Conservation (phyloP, 352 stramenopile genomes). For the Elongisporangium anandrum region DNA sequence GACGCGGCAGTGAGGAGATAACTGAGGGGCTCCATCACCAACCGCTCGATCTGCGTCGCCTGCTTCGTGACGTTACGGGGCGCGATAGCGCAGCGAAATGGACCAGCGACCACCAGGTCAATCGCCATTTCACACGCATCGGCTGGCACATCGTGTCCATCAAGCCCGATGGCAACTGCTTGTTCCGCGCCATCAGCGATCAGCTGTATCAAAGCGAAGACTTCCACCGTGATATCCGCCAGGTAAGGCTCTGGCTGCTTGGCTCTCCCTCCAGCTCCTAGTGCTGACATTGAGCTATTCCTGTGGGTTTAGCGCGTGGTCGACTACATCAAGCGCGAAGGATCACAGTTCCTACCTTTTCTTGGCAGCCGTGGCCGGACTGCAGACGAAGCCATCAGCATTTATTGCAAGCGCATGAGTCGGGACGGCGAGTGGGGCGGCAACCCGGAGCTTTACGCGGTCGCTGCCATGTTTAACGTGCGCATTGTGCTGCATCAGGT, state of each 20-base stretch:
- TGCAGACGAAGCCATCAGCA: slow-evolving; percentile 10
- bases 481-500: slow-evolving; percentile 58
- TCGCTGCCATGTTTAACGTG: slow-evolving; percentile 48
- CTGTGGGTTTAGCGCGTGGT: slow-evolving; percentile 13
- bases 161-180: slow-evolving; percentile 42
- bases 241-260: not conserved
- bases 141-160: slow-evolving; percentile 24
- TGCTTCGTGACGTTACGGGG: no score
- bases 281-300: not conserved
- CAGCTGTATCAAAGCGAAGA: slow-evolving; percentile 46
- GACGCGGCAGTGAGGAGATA: no score
- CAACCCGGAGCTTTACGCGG: slow-evolving; percentile 57
- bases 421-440: slow-evolving; percentile 52
- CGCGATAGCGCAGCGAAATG: slow-evolving; percentile 6
- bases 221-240: slow-evolving; percentile 37
- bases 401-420: slow-evolving; percentile 46
- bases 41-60: no score
- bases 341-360: slow-evolving; percentile 38
- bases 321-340: slow-evolving; percentile 36
- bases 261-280: not conserved
- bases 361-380: slow-evolving; percentile 9
- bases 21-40: no score
- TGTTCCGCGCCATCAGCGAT: slow-evolving; percentile 55
- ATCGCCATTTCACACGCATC: slow-evolving; percentile 28
- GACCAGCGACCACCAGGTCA: slow-evolving; percentile 32